Percentiles rank a stretch among this genome's conserved stretches.
These are phyloP conservation scores for Trypanosoma boissoni DNA, from an alignment of 208 protist genomes.

Conservation along the genomic window DNA sequence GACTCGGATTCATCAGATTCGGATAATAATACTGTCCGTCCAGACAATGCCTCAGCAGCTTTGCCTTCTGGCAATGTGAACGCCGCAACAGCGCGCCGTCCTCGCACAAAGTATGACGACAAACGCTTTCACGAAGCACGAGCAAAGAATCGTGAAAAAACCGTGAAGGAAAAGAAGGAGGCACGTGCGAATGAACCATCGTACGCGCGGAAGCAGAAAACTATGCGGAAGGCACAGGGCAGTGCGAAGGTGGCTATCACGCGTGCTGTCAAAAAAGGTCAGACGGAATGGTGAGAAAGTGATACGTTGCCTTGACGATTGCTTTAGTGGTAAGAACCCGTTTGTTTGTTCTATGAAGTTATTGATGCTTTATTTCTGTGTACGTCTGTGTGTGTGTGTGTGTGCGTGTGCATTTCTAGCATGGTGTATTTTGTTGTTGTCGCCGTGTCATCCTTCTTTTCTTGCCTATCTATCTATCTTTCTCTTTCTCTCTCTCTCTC, in stretches of 20 bases:
- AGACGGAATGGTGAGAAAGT: slow-evolving; percentile 4
- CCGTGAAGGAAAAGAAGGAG: slow-evolving; percentile 45
- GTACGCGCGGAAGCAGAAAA: slow-evolving; percentile 80
- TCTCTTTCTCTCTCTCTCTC: slow-evolving; percentile 2
- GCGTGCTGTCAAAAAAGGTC: slow-evolving; percentile 42
- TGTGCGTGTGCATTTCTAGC: too few species aligned
- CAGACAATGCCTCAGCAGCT: neutral
- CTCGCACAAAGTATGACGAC: slow-evolving; percentile 67
- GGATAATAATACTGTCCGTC: neutral
- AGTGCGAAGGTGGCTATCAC: slow-evolving; percentile 29
- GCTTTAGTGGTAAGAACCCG: too few species aligned
- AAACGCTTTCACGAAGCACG: slow-evolving; percentile 67
- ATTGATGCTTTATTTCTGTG: too few species aligned
- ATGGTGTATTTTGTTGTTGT: neutral
- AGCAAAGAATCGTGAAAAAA: slow-evolving; percentile 38
- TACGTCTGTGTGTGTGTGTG: too few species aligned
- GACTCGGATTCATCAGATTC: slow-evolving; percentile 6
- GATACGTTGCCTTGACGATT: too few species aligned
- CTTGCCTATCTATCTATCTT: neutral
- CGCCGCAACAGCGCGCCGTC: slow-evolving; percentile 6
- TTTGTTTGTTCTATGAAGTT: too few species aligned
- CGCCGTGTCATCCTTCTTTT: neutral
- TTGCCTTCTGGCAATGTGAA: neutral
- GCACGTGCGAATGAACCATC: slow-evolving; percentile 26
- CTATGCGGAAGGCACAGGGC: slow-evolving; percentile 25